phyloP scores from a whole-genome alignment of 805 yeast species.

The Sugiyamaella mastotermitis region DNA sequence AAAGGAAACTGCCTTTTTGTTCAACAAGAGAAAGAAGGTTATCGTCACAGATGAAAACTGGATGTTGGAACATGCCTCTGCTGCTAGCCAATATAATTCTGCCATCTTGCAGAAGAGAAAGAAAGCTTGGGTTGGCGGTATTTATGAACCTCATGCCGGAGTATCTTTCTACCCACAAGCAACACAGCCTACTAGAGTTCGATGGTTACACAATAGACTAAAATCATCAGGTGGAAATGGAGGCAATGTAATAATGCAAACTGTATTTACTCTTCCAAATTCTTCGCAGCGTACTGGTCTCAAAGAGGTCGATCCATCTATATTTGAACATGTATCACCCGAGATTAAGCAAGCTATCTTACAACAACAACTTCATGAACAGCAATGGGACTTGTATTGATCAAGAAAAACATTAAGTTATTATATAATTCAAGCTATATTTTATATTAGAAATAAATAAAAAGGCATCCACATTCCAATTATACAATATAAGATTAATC shows the following conservation, averaged over 20 bases:
- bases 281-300: conserved; percentile 60
- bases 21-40: conserved; percentile 24
- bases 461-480: neutral
- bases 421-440: no score
- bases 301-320: conserved; percentile 46
- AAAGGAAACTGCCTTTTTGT: conserved; percentile 12
- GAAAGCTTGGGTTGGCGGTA: conserved; percentile 40
- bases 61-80: conserved; percentile 79
- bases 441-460: no score
- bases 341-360: conserved; percentile 42
- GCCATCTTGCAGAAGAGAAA: conserved; percentile 54
- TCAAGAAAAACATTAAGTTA: no score
- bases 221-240: conserved; percentile 19
- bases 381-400: conserved; percentile 15
- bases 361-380: conserved; percentile 21
- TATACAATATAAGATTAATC: no score
- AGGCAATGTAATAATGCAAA: conserved; percentile 20
- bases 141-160: conserved; percentile 85
- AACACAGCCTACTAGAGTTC: conserved; percentile 62
- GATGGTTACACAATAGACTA: conserved; percentile 25
- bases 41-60: conserved; percentile 62
- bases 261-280: conserved; percentile 35
- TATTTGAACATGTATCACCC: conserved; percentile 50
- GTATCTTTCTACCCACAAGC: conserved; percentile 61
- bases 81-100: conserved; percentile 66